Base-by-base conservation (phyloP, 257 asterid species). In the Penstemon davidsonii region DNA sequence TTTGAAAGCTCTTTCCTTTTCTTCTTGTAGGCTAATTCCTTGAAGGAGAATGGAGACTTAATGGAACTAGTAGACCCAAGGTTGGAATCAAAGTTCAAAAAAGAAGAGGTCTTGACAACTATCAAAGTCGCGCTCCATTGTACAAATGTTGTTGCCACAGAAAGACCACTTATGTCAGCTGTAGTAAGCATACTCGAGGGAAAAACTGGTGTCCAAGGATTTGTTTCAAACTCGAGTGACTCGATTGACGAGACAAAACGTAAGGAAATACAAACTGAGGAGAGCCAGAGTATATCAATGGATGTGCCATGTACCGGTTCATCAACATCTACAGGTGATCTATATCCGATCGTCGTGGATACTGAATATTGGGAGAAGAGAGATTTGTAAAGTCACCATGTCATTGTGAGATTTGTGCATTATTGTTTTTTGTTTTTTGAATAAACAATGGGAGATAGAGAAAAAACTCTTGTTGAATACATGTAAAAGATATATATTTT, bases 101-200 rank as follows among this genome's bases (percentile, higher is more conserved):
- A 65, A 65, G 75, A 77, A 55, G 84, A 80, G 71, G 85, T 73
- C 8, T 55, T 74, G 68, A 41, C 55, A 3, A 71, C 86, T 25
- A 77, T 88, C 58, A 69, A 74, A 25, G 66, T 88, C 13, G 92
- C 78, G 5, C 87, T 88, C 57, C 83, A 38, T 4, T 88, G 96
- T 79, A 72, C 96, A 6, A 70, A 79, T 55, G 68, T 52, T 4
- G 63, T 74, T 7, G 69, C 87, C 1, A 58, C 84, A 0, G 83
- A 66, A 55, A 82, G 96, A 70, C 96, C 96, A 18, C 78, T 19
- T 8, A 88, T 88, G 92, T 84, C 96, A 1, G 71, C 71, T 0
- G 90, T 82, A 12, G 87, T 88, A 13, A 80, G 90, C 82, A 79
- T 86, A 75, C 86, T 88, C 0, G 96, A 84, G 66, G 88, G 92